Percentiles rank a stretch among this genome's conserved stretches.
phyloP scores from a whole-genome alignment of 805 yeast genomes.

The Pichia paraexigua region DNA sequence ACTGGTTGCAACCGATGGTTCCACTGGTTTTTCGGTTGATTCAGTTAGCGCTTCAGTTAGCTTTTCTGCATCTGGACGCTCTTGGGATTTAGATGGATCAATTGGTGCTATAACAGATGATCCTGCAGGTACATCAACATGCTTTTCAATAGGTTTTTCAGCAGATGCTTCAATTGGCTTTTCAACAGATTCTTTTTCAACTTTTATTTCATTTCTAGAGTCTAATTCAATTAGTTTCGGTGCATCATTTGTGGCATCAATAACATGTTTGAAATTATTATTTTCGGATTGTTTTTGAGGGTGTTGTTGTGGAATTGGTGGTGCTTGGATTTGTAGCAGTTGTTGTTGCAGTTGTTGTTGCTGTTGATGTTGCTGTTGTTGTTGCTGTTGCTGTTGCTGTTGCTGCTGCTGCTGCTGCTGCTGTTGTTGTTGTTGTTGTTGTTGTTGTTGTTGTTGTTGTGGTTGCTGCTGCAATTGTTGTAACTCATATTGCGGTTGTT shows the following conservation, averaged over 20 bases:
- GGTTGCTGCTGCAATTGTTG: constrained; percentile 24
- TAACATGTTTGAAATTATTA: background rate
- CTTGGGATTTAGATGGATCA: background rate
- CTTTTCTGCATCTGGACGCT: background rate
- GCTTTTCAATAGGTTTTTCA: background rate
- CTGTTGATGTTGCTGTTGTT: background rate
- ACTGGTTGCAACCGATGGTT: background rate
- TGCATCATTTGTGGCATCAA: background rate
- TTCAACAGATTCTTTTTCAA: background rate
- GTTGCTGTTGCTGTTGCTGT: constrained; percentile 3
- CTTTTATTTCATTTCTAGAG: background rate
- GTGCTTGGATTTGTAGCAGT: constrained; percentile 1
- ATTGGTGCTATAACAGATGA: background rate
- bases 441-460: constrained; percentile 27
- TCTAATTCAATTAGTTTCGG: background rate
- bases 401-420: background rate
- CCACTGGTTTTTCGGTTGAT: background rate
- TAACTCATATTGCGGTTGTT: background rate
- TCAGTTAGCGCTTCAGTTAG: background rate
- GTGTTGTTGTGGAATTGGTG: background rate
- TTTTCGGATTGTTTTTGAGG: background rate
- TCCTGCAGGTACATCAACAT: background rate
- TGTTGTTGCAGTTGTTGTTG: background rate
- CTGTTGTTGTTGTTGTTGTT: too few relatives aligned
- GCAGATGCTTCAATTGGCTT: background rate